A percentile compares a stretch with the other conserved stretches of the same genome.
These are phyloP conservation scores for Ganoderma lucidum DNA, from an alignment of 1,284 basidiomycete genomes.

Conservation along the genomic window DNA sequence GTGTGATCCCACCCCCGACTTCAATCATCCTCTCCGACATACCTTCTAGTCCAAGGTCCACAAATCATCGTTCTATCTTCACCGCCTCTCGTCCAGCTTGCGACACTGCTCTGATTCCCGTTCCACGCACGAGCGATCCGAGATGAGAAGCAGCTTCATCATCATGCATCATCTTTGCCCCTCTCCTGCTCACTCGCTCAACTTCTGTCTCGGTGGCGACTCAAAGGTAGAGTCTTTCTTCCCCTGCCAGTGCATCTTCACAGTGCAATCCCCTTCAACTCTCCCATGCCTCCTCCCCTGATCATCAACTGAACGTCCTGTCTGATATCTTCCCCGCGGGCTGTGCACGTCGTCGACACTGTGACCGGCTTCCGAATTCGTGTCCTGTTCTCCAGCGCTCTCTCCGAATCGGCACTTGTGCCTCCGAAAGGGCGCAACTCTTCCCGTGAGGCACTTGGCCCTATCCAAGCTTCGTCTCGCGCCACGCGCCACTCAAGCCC, in stretches of 20 bases:
- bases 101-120: background rate
- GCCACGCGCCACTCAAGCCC: slow-evolving; percentile 8
- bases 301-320: slow-evolving; percentile 28
- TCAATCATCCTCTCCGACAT: background rate
- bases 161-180: background rate
- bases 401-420: background rate
- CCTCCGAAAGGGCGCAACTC: background rate
- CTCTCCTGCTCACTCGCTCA: background rate
- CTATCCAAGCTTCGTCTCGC: background rate
- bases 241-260: background rate
- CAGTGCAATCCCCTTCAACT: slow-evolving; percentile 3
- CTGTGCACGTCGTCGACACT: slow-evolving; percentile 22
- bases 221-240: slow-evolving; percentile 8
- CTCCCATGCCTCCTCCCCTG: slow-evolving; percentile 1
- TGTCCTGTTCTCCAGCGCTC: background rate
- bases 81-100: background rate
- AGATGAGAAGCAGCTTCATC: background rate
- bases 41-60: background rate
- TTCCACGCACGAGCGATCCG: background rate
- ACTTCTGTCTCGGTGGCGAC: slow-evolving; percentile 25
- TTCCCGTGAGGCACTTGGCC: background rate
- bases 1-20: background rate
- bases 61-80: background rate
- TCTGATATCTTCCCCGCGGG: slow-evolving; percentile 9
- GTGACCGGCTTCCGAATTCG: background rate